These are phyloP conservation scores for Tetrahymena borealis DNA, from an alignment of 73 alveolate species.

Conservation along the genomic window DNA sequence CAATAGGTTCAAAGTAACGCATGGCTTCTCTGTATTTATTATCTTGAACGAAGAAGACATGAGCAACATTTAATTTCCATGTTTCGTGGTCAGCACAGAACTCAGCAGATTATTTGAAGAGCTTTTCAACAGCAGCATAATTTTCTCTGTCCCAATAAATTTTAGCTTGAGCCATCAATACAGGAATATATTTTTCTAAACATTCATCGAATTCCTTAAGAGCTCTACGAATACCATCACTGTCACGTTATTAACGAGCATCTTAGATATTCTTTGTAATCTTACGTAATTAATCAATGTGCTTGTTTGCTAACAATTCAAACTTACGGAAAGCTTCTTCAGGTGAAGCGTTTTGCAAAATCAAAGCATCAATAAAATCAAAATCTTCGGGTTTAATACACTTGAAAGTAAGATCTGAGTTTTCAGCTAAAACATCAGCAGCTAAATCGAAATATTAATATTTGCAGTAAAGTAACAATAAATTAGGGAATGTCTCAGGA, in stretches of 20 bases:
- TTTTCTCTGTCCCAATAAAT: slow-evolving; percentile 98
- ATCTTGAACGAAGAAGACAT: slow-evolving; percentile 97
- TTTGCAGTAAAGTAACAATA: slow-evolving; percentile 95
- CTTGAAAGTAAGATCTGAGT: slow-evolving; percentile 89
- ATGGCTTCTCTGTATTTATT: slow-evolving; percentile 95
- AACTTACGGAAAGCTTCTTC: slow-evolving; percentile 97
- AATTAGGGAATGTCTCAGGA: slow-evolving; percentile 96
- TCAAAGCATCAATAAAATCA: slow-evolving; percentile 93
- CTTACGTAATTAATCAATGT: slow-evolving; percentile 88
- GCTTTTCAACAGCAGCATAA: slow-evolving; percentile 93
- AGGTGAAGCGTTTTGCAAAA: slow-evolving; percentile 80
- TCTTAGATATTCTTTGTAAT: slow-evolving; percentile 85
- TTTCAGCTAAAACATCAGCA: slow-evolving; percentile 94
- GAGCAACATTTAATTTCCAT: slow-evolving; percentile 94
- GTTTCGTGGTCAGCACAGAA: slow-evolving; percentile 96
- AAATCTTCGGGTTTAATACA: slow-evolving; percentile 80
- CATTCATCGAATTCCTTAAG: slow-evolving; percentile 89
- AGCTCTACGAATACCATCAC: slow-evolving; percentile 81
- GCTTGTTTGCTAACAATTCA: slow-evolving; percentile 91
- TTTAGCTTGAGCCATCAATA: slow-evolving; percentile 98
- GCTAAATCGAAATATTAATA: slow-evolving; percentile 91
- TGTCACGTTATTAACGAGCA: slow-evolving; percentile 89
- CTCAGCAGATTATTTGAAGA: slow-evolving; percentile 96
- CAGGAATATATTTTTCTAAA: slow-evolving; percentile 92
- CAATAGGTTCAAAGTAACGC: slow-evolving; percentile 96